Evolutionary conservation across 345 rosid species (phyloP).

Genomic region (Streptanthus diversifolius): DNA sequence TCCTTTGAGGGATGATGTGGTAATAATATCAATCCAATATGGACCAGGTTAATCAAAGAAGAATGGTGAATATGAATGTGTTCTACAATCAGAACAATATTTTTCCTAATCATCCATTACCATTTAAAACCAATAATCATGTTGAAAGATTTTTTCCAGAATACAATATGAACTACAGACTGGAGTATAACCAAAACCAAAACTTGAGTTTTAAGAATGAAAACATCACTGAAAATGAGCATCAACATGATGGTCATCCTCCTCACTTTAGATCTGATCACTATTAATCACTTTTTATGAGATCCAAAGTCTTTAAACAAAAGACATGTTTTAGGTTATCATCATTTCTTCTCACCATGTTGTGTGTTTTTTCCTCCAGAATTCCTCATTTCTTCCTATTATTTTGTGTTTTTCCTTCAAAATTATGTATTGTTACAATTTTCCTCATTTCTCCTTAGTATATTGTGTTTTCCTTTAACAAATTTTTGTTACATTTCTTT

Average conservation of each 20-base stretch:
- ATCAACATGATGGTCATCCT: not conserved
- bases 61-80: not conserved
- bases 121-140: not conserved
- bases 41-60: conserved; percentile 1
- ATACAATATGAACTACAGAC: not conserved
- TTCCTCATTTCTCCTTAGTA: not conserved
- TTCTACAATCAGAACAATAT: not conserved
- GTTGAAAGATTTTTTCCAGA: not conserved
- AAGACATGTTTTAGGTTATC: not conserved
- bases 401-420: not conserved
- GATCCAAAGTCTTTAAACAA: not conserved
- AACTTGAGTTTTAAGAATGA: not conserved
- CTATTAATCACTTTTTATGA: not conserved
- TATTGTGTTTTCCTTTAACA: not conserved
- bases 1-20: conserved; percentile 12
- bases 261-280: not conserved
- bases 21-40: not conserved
- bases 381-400: not conserved
- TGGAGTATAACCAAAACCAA: not conserved
- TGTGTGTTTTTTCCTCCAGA: not conserved
- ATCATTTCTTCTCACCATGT: not conserved
- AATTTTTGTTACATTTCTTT: no score
- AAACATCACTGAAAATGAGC: conserved; percentile 5
- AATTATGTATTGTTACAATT: not conserved
- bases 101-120: not conserved